A percentile compares a stretch with the other conserved stretches of the same genome.
Conservation (phyloP, 148 eudicot species). For the Silene latifolia region DNA sequence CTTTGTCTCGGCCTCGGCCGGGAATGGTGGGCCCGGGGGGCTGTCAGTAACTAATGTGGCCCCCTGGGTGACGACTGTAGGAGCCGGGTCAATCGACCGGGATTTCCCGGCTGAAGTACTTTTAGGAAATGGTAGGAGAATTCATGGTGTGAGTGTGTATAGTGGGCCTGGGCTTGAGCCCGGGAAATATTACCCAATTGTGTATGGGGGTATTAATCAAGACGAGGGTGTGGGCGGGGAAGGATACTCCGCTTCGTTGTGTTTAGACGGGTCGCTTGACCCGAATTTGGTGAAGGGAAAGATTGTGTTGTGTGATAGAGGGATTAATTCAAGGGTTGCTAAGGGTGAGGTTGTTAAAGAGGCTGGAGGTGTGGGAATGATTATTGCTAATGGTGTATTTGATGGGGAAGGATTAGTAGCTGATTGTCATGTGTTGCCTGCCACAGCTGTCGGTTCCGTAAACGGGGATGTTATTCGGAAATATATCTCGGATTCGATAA, state of each 20-base stretch:
- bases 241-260: conserved; percentile 82
- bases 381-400: conserved; percentile 80
- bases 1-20: conserved; percentile 88
- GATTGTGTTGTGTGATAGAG: conserved; percentile 89
- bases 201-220: conserved; percentile 56
- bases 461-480: conserved; percentile 65
- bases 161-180: conserved; percentile 58
- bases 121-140: conserved; percentile 62
- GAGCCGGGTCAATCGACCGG: conserved; percentile 80
- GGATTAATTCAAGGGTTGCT: conserved; percentile 75
- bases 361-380: conserved; percentile 86
- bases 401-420: conserved; percentile 98
- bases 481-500: conserved; percentile 39
- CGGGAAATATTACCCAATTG: conserved; percentile 50
- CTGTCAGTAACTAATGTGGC: conserved; percentile 75
- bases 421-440: conserved; percentile 87
- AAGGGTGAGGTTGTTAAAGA: conserved; percentile 79
- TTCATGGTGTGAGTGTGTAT: conserved; percentile 66
- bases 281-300: conserved; percentile 51
- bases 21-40: conserved; percentile 93
- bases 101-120: conserved; percentile 85
- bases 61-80: conserved; percentile 91
- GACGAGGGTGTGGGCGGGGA: conserved; percentile 54
- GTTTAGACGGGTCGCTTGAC: conserved; percentile 75
- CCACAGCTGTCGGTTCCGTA: conserved; percentile 63